Percentiles rank a stretch among this genome's conserved stretches.
Evolutionary conservation across 768 basidiomycete genomes (phyloP).

Genomic region (Infundibulicybe gibba): DNA sequence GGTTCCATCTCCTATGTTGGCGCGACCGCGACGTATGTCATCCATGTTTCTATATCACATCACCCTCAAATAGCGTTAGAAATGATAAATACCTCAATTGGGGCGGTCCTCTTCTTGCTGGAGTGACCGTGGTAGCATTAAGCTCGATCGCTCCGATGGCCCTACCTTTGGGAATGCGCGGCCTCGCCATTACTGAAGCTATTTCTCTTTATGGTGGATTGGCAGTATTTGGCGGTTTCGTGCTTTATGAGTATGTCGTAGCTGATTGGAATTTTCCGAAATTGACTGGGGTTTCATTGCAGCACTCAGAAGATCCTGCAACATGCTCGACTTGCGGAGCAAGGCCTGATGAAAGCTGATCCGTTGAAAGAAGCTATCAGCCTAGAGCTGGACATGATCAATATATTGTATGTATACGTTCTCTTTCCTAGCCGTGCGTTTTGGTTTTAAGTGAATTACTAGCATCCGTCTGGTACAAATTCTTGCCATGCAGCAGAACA

Average conservation of each 20-base stretch:
- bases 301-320: constrained; percentile 85
- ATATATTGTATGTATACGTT: constrained; percentile 65
- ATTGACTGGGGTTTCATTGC: constrained; percentile 2
- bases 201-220: constrained; percentile 86
- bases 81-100: constrained; percentile 84
- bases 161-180: constrained; percentile 78
- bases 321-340: constrained; percentile 71
- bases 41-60: not conserved
- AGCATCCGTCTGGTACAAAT: constrained; percentile 83
- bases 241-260: constrained; percentile 73
- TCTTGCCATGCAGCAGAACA: constrained; percentile 63
- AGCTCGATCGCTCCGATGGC: constrained; percentile 87
- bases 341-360: constrained; percentile 63
- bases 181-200: constrained; percentile 71
- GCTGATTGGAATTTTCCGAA: not conserved
- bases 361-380: constrained; percentile 76
- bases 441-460: constrained; percentile 2
- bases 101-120: constrained; percentile 86
- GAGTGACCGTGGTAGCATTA: constrained; percentile 84
- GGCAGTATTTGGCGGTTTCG: constrained; percentile 83
- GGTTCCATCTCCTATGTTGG: constrained; percentile 85
- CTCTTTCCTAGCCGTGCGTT: not conserved
- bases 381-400: constrained; percentile 84
- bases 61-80: constrained; percentile 17
- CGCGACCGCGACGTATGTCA: constrained; percentile 71